Percentiles rank a stretch among this genome's conserved stretches.
These are phyloP conservation scores for Epichloe festucae DNA, from an alignment of 2,329 filamentous ascomycete genomes.

Conservation along the genomic window DNA sequence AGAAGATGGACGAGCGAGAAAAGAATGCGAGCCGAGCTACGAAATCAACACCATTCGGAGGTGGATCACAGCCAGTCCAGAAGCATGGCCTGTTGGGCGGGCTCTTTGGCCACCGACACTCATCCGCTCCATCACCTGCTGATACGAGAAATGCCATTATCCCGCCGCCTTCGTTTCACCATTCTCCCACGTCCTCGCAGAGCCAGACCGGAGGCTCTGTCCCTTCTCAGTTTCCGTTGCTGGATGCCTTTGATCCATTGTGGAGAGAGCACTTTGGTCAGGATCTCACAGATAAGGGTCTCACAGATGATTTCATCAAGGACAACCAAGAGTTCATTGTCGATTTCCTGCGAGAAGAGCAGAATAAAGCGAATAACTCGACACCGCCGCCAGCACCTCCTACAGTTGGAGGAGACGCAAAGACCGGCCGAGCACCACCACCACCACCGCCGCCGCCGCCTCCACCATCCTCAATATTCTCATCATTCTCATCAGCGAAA, in stretches of 20 bases:
- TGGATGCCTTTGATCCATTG: conserved; percentile 51
- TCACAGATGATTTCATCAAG: conserved; percentile 53
- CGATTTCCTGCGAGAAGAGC: conserved; percentile 47
- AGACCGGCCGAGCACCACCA: conserved; percentile 22
- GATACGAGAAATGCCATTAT: conserved; percentile 33
- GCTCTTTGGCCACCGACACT: conserved; percentile 49
- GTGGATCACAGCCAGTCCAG: conserved; percentile 25
- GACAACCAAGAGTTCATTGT: conserved; percentile 59
- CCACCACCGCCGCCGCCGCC: conserved; percentile 20
- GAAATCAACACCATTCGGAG: conserved; percentile 61
- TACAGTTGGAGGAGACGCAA: conserved; percentile 20
- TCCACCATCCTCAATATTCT: conserved; percentile 20
- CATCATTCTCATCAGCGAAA: conserved; percentile 7
- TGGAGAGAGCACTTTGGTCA: conserved; percentile 56
- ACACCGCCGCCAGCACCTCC: conserved; percentile 15
- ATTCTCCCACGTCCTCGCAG: conserved; percentile 29
- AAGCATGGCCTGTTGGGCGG: conserved; percentile 43
- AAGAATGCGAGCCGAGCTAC: conserved; percentile 91
- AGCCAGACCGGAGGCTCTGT: conserved; percentile 32
- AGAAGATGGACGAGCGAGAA: conserved; percentile 93
- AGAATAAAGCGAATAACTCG: conserved; percentile 23
- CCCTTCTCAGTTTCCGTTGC: conserved; percentile 44
- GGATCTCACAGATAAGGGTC: conserved; percentile 47
- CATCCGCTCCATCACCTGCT: conserved; percentile 43
- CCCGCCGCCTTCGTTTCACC: conserved; percentile 22